Evolutionary conservation across 495 filamentous ascomycete genomes (phyloP), one percentile per base, ranked within the genome.

Genomic region (Hyaloscypha finlandica): DNA sequence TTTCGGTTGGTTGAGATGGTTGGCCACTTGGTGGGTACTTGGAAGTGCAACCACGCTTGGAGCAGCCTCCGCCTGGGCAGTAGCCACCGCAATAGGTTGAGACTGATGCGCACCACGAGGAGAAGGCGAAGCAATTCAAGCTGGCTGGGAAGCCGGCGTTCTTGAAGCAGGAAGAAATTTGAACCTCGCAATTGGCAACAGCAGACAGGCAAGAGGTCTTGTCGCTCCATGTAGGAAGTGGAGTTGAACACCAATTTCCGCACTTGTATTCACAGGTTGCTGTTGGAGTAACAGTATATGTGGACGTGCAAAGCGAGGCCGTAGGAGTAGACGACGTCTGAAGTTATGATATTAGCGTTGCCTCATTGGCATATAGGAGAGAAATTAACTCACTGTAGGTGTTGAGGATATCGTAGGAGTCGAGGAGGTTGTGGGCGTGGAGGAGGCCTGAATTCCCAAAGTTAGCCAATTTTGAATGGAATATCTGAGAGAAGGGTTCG

Each of bases 191-290:
- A 42, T 71, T 70, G 14, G 78, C 72, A 42, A 73, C 74, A 30
- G 78, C 74, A 2, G 42, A 53, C 55, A 74, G 72, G 73, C 82
- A 84, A 35, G 67, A 59, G 5, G 71, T 42, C 29, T 69, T 42
- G 66, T 80, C 79, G n/a, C 68, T 64, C 75, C 76, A 84, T 67
- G 75, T 65, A 35, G 82, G 81, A 12, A 84, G 61, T 6, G 80
- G 78, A n/a, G 73, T 71, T 12, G 79, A 79, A 74, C 82, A 84
- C 82, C 82, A 84, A 33, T 76, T 78, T 56, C 82, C 82, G 69
- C 80, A 79, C 62, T 77, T 75, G 72, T 81, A 83, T 59, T 84
- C 82, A 71, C 82, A 84, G 29, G 74, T 76, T 31, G 81, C 67
- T 2, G 78, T 77, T 51, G 77, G 73, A 22, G 77, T 77, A 31